Evolutionary conservation across 2,329 filamentous ascomycete species (phyloP).

Genomic region (Fusarium sp.): DNA sequence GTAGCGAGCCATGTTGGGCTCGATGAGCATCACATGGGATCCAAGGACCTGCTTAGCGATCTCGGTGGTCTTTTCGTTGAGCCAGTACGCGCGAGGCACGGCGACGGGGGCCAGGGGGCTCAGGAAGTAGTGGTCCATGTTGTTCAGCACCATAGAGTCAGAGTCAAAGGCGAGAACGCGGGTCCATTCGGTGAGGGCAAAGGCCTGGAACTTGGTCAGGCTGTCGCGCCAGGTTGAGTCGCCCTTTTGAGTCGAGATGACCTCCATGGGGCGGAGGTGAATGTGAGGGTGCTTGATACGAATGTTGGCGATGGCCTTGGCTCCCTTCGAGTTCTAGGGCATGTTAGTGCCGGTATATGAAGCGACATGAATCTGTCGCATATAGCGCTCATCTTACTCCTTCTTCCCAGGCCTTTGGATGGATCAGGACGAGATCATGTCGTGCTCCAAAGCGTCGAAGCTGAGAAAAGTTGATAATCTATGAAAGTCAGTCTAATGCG

Average conservation of each 20-base stretch:
- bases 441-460: neutral
- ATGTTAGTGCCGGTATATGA: neutral
- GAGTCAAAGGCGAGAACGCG: slow-evolving; percentile 23
- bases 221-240: slow-evolving; percentile 20
- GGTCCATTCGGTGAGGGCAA: slow-evolving; percentile 16
- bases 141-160: slow-evolving; percentile 15
- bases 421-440: neutral
- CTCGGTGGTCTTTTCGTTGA: neutral
- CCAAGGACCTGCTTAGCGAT: neutral
- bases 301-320: neutral
- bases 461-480: neutral
- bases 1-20: slow-evolving; percentile 6
- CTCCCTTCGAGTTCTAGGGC: neutral
- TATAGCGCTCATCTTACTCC: neutral
- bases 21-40: slow-evolving; percentile 20
- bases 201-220: slow-evolving; percentile 20
- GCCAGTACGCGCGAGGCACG: neutral
- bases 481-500: neutral
- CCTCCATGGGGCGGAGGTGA: slow-evolving; percentile 2
- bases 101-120: neutral
- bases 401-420: neutral
- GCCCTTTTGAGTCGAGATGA: slow-evolving; percentile 15
- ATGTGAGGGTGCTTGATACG: slow-evolving; percentile 2
- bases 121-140: neutral
- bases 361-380: neutral